These are phyloP conservation scores for Xanthoceras sorbifolium DNA, from an alignment of 345 rosid species.

Conservation along the genomic window DNA sequence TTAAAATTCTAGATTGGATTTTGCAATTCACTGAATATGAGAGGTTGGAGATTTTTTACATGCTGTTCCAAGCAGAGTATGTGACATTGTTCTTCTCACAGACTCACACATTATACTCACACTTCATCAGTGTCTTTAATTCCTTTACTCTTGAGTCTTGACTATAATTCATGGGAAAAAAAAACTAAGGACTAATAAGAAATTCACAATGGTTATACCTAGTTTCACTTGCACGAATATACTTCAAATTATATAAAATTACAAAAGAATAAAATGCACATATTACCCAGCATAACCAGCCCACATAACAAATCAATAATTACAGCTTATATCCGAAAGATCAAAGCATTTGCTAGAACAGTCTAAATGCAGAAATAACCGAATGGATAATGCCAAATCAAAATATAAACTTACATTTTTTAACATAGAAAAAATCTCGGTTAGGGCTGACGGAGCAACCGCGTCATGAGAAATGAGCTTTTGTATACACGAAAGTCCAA, in stretches of 20 bases:
- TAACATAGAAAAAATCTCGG: slow-evolving; percentile 75
- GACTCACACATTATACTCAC: neutral
- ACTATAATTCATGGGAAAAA: neutral
- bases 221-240: neutral
- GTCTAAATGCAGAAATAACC: neutral
- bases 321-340: neutral
- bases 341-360: neutral
- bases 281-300: neutral
- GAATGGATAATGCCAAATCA: neutral
- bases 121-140: neutral
- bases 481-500: slow-evolving; percentile 93
- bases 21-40: neutral
- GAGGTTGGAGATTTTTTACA: neutral
- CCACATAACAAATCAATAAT: neutral
- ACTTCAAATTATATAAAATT: no score
- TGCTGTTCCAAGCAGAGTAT: neutral
- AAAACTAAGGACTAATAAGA: no score
- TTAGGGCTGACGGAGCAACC: slow-evolving; percentile 78
- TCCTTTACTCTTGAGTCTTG: no score
- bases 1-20: neutral
- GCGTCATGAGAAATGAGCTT: slow-evolving; percentile 97
- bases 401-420: slow-evolving; percentile 69
- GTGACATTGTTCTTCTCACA: neutral
- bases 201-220: no score
- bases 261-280: no score